phyloP scores from a whole-genome alignment of 768 basidiomycete genomes.

The Lentinula sp. region DNA sequence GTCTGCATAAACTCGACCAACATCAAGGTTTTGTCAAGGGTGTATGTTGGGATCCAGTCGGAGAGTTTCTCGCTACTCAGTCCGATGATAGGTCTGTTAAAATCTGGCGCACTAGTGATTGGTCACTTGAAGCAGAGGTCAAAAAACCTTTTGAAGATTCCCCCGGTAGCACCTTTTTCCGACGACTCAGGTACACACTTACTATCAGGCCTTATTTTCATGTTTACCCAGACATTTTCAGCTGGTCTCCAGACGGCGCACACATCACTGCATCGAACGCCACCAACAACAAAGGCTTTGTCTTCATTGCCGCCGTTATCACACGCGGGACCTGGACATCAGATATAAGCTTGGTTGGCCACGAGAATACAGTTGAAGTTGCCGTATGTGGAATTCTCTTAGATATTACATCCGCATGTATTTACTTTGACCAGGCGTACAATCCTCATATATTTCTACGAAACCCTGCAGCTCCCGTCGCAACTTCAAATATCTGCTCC shows the following conservation, averaged over 20 bases:
- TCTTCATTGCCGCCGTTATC: slow-evolving; percentile 96
- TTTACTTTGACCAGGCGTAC: slow-evolving; percentile 52
- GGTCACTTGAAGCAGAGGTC: slow-evolving; percentile 80
- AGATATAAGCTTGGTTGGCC: slow-evolving; percentile 92
- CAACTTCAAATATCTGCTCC: slow-evolving; percentile 81
- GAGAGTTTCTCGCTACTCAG: slow-evolving; percentile 95
- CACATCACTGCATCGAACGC: slow-evolving; percentile 97
- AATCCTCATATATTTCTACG: slow-evolving; percentile 93
- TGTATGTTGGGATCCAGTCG: slow-evolving; percentile 98
- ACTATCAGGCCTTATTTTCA: not conserved
- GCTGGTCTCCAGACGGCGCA: slow-evolving; percentile 99
- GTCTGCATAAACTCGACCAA: slow-evolving; percentile 73
- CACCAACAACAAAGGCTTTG: slow-evolving; percentile 92
- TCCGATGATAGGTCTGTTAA: slow-evolving; percentile 96
- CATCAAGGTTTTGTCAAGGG: slow-evolving; percentile 98
- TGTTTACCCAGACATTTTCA: slow-evolving; percentile 21
- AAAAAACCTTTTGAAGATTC: slow-evolving; percentile 90
- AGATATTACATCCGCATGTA: not conserved
- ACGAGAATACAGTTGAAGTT: slow-evolving; percentile 95
- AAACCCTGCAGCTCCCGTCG: slow-evolving; percentile 57
- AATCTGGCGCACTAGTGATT: slow-evolving; percentile 93
- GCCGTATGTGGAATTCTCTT: slow-evolving; percentile 48
- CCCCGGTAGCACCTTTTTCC: slow-evolving; percentile 92
- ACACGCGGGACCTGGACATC: slow-evolving; percentile 84
- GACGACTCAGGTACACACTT: slow-evolving; percentile 66